Evolutionary conservation across 2,329 filamentous ascomycete species (phyloP).

Genomic region (Diaporthe sp.): DNA sequence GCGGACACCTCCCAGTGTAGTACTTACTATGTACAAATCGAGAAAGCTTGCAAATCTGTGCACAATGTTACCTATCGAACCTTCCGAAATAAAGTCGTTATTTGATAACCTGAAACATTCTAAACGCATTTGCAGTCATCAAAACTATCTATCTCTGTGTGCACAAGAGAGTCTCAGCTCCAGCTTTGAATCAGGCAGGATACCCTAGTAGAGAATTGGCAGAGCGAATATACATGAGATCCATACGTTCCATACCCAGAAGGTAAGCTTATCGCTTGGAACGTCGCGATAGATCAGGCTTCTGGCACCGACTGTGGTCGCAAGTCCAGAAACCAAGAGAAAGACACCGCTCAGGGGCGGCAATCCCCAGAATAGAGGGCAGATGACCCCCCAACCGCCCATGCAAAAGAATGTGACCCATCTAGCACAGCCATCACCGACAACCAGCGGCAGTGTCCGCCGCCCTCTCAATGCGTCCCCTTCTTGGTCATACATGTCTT

Average conservation of each 20-base stretch:
- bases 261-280: conserved; percentile 42
- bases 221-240: conserved; percentile 32
- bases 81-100: too few relatives aligned
- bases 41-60: too few relatives aligned
- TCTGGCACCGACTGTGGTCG: conserved; percentile 13
- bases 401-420: conserved; percentile 9
- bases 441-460: conserved; percentile 41
- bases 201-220: background rate
- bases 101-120: too few relatives aligned
- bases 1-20: background rate
- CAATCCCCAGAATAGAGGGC: background rate
- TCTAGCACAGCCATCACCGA: conserved; percentile 8
- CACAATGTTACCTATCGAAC: too few relatives aligned
- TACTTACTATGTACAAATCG: background rate
- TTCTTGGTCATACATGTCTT: conserved; percentile 45
- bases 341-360: background rate
- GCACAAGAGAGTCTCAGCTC: too few relatives aligned
- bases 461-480: conserved; percentile 42
- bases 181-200: too few relatives aligned
- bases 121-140: too few relatives aligned
- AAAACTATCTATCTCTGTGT: too few relatives aligned
- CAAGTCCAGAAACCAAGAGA: background rate
- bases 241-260: conserved; percentile 45
- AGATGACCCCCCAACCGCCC: background rate
- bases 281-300: conserved; percentile 36